Percentiles rank a stretch among this genome's conserved stretches.
Evolutionary conservation across 1,284 basidiomycete species (phyloP).

Genomic region (Moesziomyces sp.): DNA sequence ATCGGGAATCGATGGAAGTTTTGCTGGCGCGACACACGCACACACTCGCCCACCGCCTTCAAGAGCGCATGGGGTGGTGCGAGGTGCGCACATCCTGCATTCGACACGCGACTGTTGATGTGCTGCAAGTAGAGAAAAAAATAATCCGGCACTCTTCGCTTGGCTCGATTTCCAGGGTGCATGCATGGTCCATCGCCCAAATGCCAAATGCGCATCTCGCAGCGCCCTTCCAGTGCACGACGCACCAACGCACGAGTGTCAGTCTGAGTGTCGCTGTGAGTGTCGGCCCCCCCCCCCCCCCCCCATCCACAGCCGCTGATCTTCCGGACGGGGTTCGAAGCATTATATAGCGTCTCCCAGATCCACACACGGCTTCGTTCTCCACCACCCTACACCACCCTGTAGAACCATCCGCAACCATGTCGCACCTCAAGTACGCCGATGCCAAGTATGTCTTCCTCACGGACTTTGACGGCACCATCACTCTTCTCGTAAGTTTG

Average conservation of each 20-base stretch:
- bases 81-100: slow-evolving; percentile 17
- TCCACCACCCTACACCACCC: slow-evolving; percentile 1
- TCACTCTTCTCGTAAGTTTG: slow-evolving; percentile 55
- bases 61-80: too few relatives aligned
- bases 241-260: too few relatives aligned
- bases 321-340: too few relatives aligned
- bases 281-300: too few relatives aligned
- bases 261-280: too few relatives aligned
- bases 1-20: too few relatives aligned
- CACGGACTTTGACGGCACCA: slow-evolving; percentile 66
- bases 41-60: too few relatives aligned
- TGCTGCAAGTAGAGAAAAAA: neutral
- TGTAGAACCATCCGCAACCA: slow-evolving; percentile 10
- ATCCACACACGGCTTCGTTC: neutral
- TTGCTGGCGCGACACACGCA: too few relatives aligned
- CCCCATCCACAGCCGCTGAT: too few relatives aligned
- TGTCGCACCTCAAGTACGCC: slow-evolving; percentile 62
- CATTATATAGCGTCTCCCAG: slow-evolving; percentile 1
- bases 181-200: slow-evolving; percentile 8
- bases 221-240: neutral
- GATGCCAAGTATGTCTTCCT: slow-evolving; percentile 65
- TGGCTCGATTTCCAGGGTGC: slow-evolving; percentile 12
- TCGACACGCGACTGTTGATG: neutral
- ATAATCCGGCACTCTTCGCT: neutral
- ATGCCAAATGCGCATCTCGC: neutral